A percentile compares a stretch with the other conserved stretches of the same genome.
These are phyloP conservation scores for Volvox reticuliferus DNA, from an alignment of 139 green algal species.

Conservation along the genomic window DNA sequence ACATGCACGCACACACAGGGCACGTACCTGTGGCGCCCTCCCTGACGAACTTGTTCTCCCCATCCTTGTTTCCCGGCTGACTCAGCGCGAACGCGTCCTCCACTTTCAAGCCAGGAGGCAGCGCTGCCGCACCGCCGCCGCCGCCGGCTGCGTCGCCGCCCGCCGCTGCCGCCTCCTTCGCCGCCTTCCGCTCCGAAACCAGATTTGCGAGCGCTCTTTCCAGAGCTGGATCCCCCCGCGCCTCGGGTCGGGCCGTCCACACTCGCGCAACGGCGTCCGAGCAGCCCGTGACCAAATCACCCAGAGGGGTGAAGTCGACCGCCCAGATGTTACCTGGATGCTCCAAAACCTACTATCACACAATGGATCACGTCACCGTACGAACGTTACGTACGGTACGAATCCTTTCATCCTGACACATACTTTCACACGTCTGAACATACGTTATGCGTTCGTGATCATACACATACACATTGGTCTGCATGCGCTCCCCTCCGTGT, in stretches of 20 bases:
- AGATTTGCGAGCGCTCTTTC: constrained; percentile 38
- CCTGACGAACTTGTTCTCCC: constrained; percentile 73
- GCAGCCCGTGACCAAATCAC: constrained; percentile 88
- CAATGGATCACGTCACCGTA: no score
- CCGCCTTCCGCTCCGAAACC: constrained; percentile 39
- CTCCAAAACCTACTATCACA: constrained; percentile 67
- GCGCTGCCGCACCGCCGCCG: constrained; percentile 32
- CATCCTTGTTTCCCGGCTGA: constrained; percentile 69
- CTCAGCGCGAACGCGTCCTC: constrained; percentile 66
- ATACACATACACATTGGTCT: no score
- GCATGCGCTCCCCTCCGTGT: no score
- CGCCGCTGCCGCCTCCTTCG: constrained; percentile 32
- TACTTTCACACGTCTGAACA: no score
- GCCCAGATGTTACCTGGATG: constrained; percentile 94
- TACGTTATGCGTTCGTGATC: no score
- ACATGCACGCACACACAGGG: no score
- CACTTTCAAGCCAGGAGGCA: constrained; percentile 76
- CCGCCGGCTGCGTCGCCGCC: constrained; percentile 6
- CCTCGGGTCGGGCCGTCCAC: constrained; percentile 69
- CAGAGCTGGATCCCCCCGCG: constrained; percentile 25
- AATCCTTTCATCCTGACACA: no score
- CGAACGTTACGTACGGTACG: no score
- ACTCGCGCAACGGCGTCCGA: constrained; percentile 85
- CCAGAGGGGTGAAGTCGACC: constrained; percentile 73
- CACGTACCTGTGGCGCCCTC: constrained; percentile 10